These are phyloP conservation scores for Tricladium varicosporioides DNA, from an alignment of 2,329 filamentous ascomycete species.

Conservation along the genomic window DNA sequence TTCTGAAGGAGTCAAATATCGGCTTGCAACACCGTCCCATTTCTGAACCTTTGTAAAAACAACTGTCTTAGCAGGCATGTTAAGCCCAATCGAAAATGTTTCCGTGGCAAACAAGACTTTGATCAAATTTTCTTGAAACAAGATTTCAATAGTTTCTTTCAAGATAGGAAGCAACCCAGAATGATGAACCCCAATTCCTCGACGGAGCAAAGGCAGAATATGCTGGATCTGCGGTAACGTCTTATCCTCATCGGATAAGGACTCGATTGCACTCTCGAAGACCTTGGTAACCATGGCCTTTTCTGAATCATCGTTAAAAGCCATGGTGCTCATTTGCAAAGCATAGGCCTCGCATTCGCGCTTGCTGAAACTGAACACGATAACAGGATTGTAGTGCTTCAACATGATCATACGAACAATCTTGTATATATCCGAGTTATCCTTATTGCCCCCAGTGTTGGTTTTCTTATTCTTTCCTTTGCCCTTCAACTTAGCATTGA, in stretches of 20 bases:
- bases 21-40: constrained; percentile 78
- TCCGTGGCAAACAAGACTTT: constrained; percentile 98
- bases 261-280: constrained; percentile 89
- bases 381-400: constrained; percentile 96
- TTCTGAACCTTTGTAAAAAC: constrained; percentile 98
- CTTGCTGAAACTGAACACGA: constrained; percentile 99
- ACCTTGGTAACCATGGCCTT: constrained; percentile 93
- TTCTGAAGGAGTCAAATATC: constrained; percentile 89
- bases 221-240: constrained; percentile 86
- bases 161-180: constrained; percentile 92
- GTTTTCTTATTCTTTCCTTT: constrained; percentile 89
- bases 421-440: constrained; percentile 85
- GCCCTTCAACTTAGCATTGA: constrained; percentile 76
- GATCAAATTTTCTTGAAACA: constrained; percentile 97
- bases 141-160: constrained; percentile 97
- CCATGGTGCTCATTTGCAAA: constrained; percentile 78
- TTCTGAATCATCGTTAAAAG: constrained; percentile 95
- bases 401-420: constrained; percentile 99
- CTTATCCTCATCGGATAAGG: constrained; percentile 87
- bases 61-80: constrained; percentile 99
- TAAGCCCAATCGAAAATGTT: constrained; percentile 96
- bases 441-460: constrained; percentile 78
- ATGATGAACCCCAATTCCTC: constrained; percentile 96
- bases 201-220: constrained; percentile 81
- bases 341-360: constrained; percentile 91